These are phyloP conservation scores for Quaeritorhiza haematococci DNA, from an alignment of 371 early-diverging fungal genomes.

Conservation along the genomic window DNA sequence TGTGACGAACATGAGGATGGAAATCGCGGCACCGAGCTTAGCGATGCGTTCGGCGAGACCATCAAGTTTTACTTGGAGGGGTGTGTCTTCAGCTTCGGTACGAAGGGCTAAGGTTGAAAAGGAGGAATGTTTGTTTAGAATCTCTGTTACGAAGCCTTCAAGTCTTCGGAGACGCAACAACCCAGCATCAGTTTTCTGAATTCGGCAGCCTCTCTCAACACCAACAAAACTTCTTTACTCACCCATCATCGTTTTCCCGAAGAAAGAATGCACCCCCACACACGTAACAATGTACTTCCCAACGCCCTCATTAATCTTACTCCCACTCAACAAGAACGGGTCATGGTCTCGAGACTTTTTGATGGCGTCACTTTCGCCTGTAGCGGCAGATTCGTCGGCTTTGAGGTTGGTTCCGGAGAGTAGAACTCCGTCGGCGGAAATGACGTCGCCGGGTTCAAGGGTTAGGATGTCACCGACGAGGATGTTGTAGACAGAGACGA, in stretches of 20 bases:
- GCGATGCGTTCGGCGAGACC: constrained; percentile 86
- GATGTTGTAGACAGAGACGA: constrained; percentile 21
- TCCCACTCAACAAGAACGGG: constrained; percentile 76
- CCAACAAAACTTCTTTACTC: too few species aligned
- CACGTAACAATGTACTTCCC: constrained; percentile 74
- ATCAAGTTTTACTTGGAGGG: constrained; percentile 85
- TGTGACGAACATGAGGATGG: constrained; percentile 71
- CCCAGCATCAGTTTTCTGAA: too few species aligned
- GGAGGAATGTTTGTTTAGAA: not conserved
- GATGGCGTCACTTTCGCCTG: constrained; percentile 86
- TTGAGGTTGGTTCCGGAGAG: constrained; percentile 73
- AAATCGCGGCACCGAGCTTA: constrained; percentile 79
- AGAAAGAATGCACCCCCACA: constrained; percentile 69
- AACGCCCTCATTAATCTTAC: constrained; percentile 78
- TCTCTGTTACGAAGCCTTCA: too few species aligned
- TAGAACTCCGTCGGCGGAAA: constrained; percentile 83
- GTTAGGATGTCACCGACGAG: constrained; percentile 66
- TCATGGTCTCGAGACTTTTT: constrained; percentile 59
- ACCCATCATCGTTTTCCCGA: constrained; percentile 76
- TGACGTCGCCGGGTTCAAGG: constrained; percentile 92
- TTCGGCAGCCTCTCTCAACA: too few species aligned
- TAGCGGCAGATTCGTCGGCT: constrained; percentile 87
- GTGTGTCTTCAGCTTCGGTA: constrained; percentile 71
- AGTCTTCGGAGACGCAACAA: too few species aligned
- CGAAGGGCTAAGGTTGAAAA: not conserved